Percentiles rank a stretch among this genome's conserved stretches.
phyloP scores from a whole-genome alignment of 768 basidiomycete genomes.

The Mycena indigotica region DNA sequence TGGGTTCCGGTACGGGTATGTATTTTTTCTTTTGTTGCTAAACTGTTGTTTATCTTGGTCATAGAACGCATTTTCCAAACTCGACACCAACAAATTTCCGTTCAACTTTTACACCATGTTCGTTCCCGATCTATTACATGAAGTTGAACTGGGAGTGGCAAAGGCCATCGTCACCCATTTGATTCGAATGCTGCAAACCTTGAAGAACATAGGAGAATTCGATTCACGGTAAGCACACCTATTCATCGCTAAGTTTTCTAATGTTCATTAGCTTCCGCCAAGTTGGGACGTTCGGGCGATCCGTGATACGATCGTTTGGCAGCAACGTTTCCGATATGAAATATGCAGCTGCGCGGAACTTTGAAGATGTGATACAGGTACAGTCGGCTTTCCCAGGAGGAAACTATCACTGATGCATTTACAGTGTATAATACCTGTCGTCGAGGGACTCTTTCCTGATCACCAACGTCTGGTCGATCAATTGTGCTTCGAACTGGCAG shows the following conservation, averaged over 20 bases:
- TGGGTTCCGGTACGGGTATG: conserved; percentile 4
- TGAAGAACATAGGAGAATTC: too few species aligned
- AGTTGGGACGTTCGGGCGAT: conserved; percentile 25
- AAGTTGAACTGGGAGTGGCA: conserved; percentile 43
- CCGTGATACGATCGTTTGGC: conserved; percentile 24
- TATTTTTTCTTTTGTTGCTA: background rate
- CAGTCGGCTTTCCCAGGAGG: background rate
- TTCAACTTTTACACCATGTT: conserved; percentile 34
- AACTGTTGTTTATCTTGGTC: too few species aligned
- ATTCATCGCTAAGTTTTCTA: background rate
- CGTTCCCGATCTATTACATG: too few species aligned
- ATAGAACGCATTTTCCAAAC: too few species aligned
- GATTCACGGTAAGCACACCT: conserved; percentile 22
- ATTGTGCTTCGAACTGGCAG: conserved; percentile 27
- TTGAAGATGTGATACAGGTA: conserved; percentile 34
- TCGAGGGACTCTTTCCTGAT: conserved; percentile 33
- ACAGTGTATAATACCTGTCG: conserved; percentile 35
- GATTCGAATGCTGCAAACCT: conserved; percentile 33
- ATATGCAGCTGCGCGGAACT: conserved; percentile 28
- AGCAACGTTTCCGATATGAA: conserved; percentile 22
- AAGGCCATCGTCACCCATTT: too few species aligned
- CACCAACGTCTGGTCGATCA: conserved; percentile 25
- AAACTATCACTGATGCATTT: background rate
- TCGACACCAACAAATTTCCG: conserved; percentile 12
- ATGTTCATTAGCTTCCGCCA: conserved; percentile 25